A percentile compares a stretch with the other conserved stretches of the same genome.
Conservation (phyloP, 768 basidiomycete genomes). For the Ramaria sp. region DNA sequence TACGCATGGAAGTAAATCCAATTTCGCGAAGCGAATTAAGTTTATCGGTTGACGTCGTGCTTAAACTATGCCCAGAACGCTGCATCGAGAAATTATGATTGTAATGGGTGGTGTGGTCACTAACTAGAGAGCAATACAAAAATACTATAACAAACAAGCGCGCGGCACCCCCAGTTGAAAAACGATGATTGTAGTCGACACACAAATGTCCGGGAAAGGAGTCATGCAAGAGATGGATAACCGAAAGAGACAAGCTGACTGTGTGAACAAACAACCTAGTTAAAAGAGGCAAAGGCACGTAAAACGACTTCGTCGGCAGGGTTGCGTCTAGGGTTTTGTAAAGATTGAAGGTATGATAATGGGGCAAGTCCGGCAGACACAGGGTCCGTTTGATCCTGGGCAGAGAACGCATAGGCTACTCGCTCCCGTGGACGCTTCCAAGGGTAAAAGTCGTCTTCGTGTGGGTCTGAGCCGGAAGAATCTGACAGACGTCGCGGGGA, state of each 20-base stretch:
- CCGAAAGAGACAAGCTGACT: background rate
- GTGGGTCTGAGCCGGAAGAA: background rate
- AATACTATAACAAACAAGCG: slow-evolving; percentile 7
- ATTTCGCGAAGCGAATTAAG: background rate
- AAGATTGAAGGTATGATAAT: slow-evolving; percentile 6
- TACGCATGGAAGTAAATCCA: background rate
- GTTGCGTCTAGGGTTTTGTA: slow-evolving; percentile 9
- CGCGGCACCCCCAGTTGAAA: background rate
- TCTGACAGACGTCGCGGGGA: background rate
- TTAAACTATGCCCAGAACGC: background rate
- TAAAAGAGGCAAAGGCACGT: slow-evolving; percentile 6
- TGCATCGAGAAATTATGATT: background rate
- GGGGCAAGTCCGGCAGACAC: slow-evolving; percentile 1
- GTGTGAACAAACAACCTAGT: background rate
- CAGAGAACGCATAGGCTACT: background rate
- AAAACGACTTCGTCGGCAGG: slow-evolving; percentile 9
- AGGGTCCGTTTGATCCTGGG: background rate
- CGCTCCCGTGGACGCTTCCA: background rate
- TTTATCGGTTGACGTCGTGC: background rate
- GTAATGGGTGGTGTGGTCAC: background rate
- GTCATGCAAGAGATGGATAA: background rate
- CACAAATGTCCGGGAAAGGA: background rate
- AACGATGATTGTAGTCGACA: background rate
- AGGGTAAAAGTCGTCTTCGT: slow-evolving; percentile 1
- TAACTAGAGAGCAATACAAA: slow-evolving; percentile 1